Evolutionary conservation across 2,329 filamentous ascomycete genomes (phyloP), one percentile per base, ranked within the genome.

Genomic region (Neurospora sp.): DNA sequence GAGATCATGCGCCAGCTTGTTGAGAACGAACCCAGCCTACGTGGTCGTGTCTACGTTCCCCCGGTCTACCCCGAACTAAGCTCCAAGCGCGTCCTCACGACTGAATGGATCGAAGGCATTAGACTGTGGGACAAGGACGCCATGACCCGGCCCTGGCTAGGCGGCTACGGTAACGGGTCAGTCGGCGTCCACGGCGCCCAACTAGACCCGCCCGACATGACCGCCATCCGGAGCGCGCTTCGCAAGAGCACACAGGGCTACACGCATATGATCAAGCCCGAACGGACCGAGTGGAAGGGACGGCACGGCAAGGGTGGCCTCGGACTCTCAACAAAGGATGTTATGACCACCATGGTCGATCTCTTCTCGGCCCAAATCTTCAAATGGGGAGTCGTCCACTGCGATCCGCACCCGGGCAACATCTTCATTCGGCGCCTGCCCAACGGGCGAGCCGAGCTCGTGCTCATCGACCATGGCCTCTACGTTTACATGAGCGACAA

Each of bases 331-430:
- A 84, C 93, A 38, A 92, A 91, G 77, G 91, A 95, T 71, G 93
- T 97, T 71, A 98, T 98, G 96, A 91, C 91, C 6, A 97, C 93
- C 39, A 97, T 98, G 89, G 88, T 97, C 67, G 95, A 97, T 78
- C 86, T 98, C 40, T 99, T 98, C 83, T 92, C 91, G n/a, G 94
- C 93, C 2, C 95, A 98, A 78, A 98, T 98, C 86, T 99, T 97
- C 83, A 90, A 97, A 73, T 98, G 93, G 92, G 96, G 96, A 12
- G 87, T 92, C 62, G 92, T 98, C 0, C 95, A 99, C 82, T 97
- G 95, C 81, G 96, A 99, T 79, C 96, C 96, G 10, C 96, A 99
- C 77, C 96, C 96, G 1, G 95, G 95, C 37, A 99, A 99, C 81
- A 96, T 98, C 79, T 97, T 99, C 82, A 91, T 98, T 77, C 91